phyloP scores from a whole-genome alignment of 2,329 filamentous ascomycete genomes.

The Lachnellula suecica region DNA sequence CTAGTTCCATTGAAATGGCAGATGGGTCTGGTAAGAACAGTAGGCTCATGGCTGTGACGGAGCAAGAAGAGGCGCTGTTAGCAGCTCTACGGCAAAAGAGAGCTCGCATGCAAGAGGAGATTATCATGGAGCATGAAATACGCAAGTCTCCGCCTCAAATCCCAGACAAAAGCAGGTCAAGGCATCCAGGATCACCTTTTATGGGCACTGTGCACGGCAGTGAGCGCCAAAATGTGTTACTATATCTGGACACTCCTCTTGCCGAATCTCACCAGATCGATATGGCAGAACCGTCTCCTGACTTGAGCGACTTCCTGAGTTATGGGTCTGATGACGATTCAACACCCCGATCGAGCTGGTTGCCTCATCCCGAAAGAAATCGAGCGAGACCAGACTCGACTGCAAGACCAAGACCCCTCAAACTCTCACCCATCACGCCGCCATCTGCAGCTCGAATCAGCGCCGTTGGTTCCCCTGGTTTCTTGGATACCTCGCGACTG shows the following conservation, averaged over 20 bases:
- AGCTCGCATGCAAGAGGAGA: conserved; percentile 43
- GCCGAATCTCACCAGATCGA: conserved; percentile 19
- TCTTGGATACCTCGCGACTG: neutral
- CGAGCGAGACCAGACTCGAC: too few species aligned
- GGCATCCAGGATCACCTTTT: conserved; percentile 18
- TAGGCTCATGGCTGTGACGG: conserved; percentile 49
- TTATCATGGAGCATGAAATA: conserved; percentile 33
- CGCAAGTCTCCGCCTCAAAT: conserved; percentile 22
- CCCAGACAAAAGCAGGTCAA: conserved; percentile 3
- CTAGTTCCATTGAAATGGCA: conserved; percentile 24
- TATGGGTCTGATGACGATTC: conserved; percentile 30
- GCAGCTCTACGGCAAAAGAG: conserved; percentile 49
- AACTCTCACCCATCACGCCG: conserved; percentile 19
- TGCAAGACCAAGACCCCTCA: neutral
- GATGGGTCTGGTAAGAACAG: conserved; percentile 17
- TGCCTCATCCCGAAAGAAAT: conserved; percentile 9
- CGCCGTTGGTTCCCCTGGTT: conserved; percentile 20
- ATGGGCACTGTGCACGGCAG: conserved; percentile 17
- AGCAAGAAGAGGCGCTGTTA: conserved; percentile 50
- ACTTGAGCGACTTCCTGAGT: conserved; percentile 28
- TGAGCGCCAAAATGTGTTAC: conserved; percentile 21
- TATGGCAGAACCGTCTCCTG: conserved; percentile 29
- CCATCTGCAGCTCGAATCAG: conserved; percentile 23
- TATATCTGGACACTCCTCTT: conserved; percentile 28
- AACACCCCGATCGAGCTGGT: conserved; percentile 24